phyloP scores from a whole-genome alignment of 2,329 filamentous ascomycete species.

The Exophiala sideris region DNA sequence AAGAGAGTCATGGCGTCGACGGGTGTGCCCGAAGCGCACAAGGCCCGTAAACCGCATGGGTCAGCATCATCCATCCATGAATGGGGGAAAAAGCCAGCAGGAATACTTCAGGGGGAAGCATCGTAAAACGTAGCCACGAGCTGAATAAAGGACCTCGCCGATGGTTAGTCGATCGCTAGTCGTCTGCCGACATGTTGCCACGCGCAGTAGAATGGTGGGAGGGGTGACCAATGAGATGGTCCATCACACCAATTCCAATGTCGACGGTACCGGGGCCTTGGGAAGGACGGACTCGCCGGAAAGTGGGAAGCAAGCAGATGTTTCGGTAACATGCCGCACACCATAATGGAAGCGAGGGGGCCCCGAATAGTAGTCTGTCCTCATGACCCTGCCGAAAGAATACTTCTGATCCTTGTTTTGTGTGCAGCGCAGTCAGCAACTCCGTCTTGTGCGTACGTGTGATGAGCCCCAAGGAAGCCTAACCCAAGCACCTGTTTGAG shows the following conservation, averaged over 20 bases:
- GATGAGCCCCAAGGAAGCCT: neutral
- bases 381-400: neutral
- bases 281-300: constrained; percentile 7
- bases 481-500: neutral
- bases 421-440: neutral
- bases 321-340: neutral
- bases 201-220: constrained; percentile 8
- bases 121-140: constrained; percentile 12
- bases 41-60: neutral
- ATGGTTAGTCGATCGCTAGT: constrained; percentile 10
- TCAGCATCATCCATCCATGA: constrained; percentile 1
- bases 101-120: neutral
- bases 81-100: neutral
- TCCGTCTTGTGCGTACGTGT: neutral
- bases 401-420: neutral
- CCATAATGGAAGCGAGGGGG: neutral
- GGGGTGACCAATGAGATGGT: constrained; percentile 11
- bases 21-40: constrained; percentile 20
- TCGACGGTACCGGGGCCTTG: constrained; percentile 19
- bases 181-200: constrained; percentile 15
- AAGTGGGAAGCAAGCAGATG: neutral
- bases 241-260: constrained; percentile 16
- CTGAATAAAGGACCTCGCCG: constrained; percentile 21
- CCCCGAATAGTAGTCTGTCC: neutral
- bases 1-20: constrained; percentile 6